Evolutionary conservation across 1,284 basidiomycete species (phyloP), one percentile per base, ranked within the genome.

Genomic region (Cutaneotrichosporon spelunceum): DNA sequence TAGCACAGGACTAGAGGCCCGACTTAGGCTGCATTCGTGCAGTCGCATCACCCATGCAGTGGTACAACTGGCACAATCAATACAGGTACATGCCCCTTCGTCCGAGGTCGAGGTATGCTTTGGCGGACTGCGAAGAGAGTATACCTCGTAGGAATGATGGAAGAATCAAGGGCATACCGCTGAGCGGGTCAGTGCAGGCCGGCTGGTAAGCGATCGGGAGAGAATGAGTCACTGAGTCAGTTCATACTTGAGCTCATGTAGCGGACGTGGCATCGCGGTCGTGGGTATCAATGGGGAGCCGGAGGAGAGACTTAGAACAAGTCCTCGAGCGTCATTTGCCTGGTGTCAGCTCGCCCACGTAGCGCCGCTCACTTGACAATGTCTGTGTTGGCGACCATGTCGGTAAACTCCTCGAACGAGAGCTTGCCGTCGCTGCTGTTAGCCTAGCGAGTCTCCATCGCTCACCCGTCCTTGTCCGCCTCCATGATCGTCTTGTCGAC

Each of bases 401-500:
- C 84, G 26, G 93, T 86, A 76, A 99, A 99, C 81, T 99, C 95
- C 62, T 96, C 92, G 73, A 99, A 98, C 78, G 87, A 91, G 65
- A 99, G 84, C 79, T 95, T 98, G 34, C 95, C 95, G 78, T 99
- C 96, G 10, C 56, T 57, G 45, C 45, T 9, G 23, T 49, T 23
- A 47, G 91, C 81, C n/a, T 39, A 0, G 23, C 56, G 23, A 24
- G 30, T 3, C 16, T 5, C 2, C 42, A 7, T 23, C 3, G 21
- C 56, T 36, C 56, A 57, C 56, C 84, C 93, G 74, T 99, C 93
- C 78, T 92, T 90, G 78, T 99, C 95, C 19, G 94, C 95, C 81
- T 99, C 95, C 92, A 99, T 95, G 78, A 99, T 99, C 19, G 95
- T 99, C 83, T 99, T 99, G 81, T 99, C 96, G 11, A 99, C 96